These are phyloP conservation scores for Ustilago esculenta DNA, from an alignment of 1,284 basidiomycete species.

Conservation along the genomic window DNA sequence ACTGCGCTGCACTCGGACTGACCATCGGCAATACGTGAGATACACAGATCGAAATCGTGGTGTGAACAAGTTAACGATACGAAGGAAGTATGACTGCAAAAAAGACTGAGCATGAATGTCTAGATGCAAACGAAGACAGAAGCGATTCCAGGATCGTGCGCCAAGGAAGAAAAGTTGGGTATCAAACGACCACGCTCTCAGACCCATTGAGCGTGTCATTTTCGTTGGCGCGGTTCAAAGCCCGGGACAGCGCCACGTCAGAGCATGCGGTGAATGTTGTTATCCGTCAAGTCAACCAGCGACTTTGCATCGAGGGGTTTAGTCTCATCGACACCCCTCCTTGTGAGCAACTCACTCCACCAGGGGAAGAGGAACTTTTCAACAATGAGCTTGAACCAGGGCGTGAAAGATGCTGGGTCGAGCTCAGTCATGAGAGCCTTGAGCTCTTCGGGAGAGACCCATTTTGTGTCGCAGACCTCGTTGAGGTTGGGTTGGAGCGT, in stretches of 20 bases:
- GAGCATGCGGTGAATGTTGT: constrained; percentile 64
- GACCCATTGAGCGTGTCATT: neutral
- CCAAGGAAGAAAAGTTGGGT: constrained; percentile 4
- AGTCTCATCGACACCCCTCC: constrained; percentile 59
- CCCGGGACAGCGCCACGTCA: constrained; percentile 4
- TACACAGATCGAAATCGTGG: too few species aligned
- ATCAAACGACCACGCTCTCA: constrained; percentile 9
- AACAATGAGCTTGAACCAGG: constrained; percentile 99
- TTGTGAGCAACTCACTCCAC: constrained; percentile 89
- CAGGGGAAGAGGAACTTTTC: constrained; percentile 96
- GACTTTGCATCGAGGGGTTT: constrained; percentile 55
- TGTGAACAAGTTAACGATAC: too few species aligned
- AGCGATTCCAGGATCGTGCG: too few species aligned
- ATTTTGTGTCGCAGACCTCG: constrained; percentile 90
- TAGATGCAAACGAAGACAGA: too few species aligned
- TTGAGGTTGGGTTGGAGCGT: constrained; percentile 85
- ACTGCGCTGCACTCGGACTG: too few species aligned
- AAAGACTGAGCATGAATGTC: neutral
- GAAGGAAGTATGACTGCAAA: neutral
- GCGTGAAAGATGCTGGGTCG: constrained; percentile 82
- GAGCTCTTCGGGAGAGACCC: constrained; percentile 89
- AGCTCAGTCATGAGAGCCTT: constrained; percentile 87
- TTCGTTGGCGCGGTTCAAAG: neutral
- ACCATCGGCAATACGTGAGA: too few species aligned
- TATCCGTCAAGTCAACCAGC: constrained; percentile 52